These are phyloP conservation scores for Phytophthora sp. DNA, from an alignment of 352 stramenopile species.

Conservation along the genomic window DNA sequence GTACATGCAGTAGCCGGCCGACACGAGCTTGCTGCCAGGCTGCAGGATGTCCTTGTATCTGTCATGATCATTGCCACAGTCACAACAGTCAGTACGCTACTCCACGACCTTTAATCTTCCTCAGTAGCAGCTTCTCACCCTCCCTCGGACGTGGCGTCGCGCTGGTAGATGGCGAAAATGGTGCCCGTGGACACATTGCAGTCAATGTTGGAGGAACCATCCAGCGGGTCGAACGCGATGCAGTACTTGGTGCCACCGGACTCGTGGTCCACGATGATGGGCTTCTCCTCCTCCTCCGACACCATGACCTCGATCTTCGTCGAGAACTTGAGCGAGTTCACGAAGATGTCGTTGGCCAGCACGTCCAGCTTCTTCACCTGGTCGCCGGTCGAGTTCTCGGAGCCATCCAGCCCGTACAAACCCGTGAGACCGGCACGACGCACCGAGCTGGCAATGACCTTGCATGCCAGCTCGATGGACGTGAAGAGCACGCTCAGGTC, in stretches of 20 bases:
- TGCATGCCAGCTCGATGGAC: constrained; percentile 96
- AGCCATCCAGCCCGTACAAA: constrained; percentile 96
- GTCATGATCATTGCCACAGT: constrained; percentile 2
- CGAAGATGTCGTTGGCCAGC: constrained; percentile 98
- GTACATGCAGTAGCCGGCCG: constrained; percentile 99
- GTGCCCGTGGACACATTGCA: constrained; percentile 99
- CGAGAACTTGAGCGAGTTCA: constrained; percentile 97
- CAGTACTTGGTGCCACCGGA: constrained; percentile 90
- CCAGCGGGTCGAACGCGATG: constrained; percentile 98
- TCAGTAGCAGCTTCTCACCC: constrained; percentile 32
- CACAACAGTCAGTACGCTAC: constrained; percentile 5
- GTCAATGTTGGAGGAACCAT: constrained; percentile 99
- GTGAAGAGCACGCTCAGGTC: constrained; percentile 96
- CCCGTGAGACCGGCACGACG: constrained; percentile 93
- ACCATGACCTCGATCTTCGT: constrained; percentile 98
- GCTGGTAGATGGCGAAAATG: constrained; percentile 99
- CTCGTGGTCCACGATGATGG: constrained; percentile 92
- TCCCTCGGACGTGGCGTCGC: constrained; percentile 51
- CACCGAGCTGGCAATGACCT: constrained; percentile 97
- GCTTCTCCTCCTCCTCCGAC: constrained; percentile 98
- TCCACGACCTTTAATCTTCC: neutral
- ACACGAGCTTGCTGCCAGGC: constrained; percentile 94
- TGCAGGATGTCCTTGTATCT: constrained; percentile 94
- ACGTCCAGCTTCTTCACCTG: constrained; percentile 99
- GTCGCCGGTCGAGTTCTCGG: constrained; percentile 97